A percentile compares a stretch with the other conserved stretches of the same genome.
These are phyloP conservation scores for Phyllosticta citrichinensis DNA, from an alignment of 2,329 filamentous ascomycete species.

Conservation along the genomic window DNA sequence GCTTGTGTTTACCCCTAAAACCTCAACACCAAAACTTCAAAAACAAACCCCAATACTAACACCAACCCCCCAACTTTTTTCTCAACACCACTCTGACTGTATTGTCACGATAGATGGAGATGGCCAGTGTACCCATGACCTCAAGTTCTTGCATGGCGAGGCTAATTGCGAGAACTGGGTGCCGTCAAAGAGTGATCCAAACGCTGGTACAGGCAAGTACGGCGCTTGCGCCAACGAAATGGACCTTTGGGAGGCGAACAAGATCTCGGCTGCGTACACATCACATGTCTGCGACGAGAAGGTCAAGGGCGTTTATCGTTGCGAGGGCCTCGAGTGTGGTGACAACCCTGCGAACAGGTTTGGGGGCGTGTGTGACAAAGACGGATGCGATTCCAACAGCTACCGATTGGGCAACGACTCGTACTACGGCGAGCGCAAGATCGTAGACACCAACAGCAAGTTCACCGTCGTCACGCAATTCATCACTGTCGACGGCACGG, in stretches of 20 bases:
- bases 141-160: constrained; percentile 46
- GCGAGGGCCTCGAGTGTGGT: constrained; percentile 37
- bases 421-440: constrained; percentile 50
- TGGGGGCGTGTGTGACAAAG: constrained; percentile 53
- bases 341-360: constrained; percentile 45
- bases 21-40: too few relatives aligned
- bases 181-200: constrained; percentile 42
- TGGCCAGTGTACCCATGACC: constrained; percentile 32
- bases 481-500: constrained; percentile 12
- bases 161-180: constrained; percentile 48
- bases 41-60: too few relatives aligned
- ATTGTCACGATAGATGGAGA: constrained; percentile 15
- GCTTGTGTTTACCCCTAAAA: too few relatives aligned
- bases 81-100: not conserved
- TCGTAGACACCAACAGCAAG: constrained; percentile 32
- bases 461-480: constrained; percentile 46
- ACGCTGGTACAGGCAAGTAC: constrained; percentile 42
- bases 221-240: constrained; percentile 60
- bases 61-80: not conserved
- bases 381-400: constrained; percentile 53
- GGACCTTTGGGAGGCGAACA: constrained; percentile 64
- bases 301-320: constrained; percentile 40
- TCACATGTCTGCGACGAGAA: constrained; percentile 50
- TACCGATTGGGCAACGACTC: constrained; percentile 54
- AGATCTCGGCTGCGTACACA: constrained; percentile 52